These are phyloP conservation scores for Gloeostereum incarnatum DNA, from an alignment of 768 basidiomycete species.

Conservation along the genomic window DNA sequence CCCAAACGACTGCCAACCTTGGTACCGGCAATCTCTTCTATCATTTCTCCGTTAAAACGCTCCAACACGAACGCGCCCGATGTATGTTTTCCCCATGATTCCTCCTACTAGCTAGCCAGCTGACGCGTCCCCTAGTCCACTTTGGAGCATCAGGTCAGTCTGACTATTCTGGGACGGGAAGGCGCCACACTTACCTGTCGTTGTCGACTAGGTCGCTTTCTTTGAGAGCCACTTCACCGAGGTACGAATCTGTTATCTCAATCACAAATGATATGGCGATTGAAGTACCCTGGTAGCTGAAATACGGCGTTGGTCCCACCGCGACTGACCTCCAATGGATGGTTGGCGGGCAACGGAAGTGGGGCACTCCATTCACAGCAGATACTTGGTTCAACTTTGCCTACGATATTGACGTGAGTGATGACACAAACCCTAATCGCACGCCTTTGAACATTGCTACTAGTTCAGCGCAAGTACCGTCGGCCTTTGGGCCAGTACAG, in stretches of 20 bases:
- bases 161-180: too few relatives aligned
- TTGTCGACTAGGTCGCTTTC: conserved; percentile 28
- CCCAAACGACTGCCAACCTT: conserved; percentile 31
- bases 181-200: background rate
- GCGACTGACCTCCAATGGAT: conserved; percentile 45
- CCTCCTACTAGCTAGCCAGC: background rate
- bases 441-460: background rate
- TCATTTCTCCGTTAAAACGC: conserved; percentile 48
- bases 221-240: conserved; percentile 60
- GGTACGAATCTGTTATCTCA: conserved; percentile 15
- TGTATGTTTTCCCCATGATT: conserved; percentile 19
- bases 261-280: conserved; percentile 1
- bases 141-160: conserved; percentile 44
- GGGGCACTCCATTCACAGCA: conserved; percentile 40
- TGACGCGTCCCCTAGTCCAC: conserved; percentile 25
- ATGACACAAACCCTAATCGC: too few relatives aligned
- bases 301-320: conserved; percentile 45
- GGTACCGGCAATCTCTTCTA: conserved; percentile 51
- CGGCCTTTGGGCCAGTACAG: conserved; percentile 50
- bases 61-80: conserved; percentile 40
- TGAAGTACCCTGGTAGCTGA: conserved; percentile 24
- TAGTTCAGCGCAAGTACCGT: conserved; percentile 45
- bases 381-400: conserved; percentile 59
- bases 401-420: conserved; percentile 50
- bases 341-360: conserved; percentile 33